Evolutionary conservation across 176 grass and related monocot species (phyloP), one percentile per base, ranked within the genome.

Genomic region (Carex littledalei): DNA sequence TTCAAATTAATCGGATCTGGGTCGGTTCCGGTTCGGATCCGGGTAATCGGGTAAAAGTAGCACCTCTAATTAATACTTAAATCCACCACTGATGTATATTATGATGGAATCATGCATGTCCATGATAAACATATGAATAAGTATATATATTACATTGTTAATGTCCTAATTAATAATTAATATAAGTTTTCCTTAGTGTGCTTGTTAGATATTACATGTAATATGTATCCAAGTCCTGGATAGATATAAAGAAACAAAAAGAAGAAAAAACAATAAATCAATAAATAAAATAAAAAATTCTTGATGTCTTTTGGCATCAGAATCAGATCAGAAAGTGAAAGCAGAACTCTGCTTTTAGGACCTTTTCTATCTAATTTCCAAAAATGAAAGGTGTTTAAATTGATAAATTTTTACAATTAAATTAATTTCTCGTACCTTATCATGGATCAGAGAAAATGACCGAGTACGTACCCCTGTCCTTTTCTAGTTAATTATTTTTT

Each of bases 401-500:
- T 76, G 10, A 45, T 52, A 76, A 70, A 70, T 70, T 37, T 4
- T 43, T n/a, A 54, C 5, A 53, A 53, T 26, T 43, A 0, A 22
- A 50, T 74, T 22, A 50, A 74, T 22, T 74, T 74, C 39, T 8
- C 37, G 41, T 50, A 74, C 41, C 41, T 74, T 74, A 74, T 43
- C 35, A n/a, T 39, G 67, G 55, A 78, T 56, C 49, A 14, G 39
- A 56, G 74, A 78, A 31, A 78, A 55, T 56, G 74, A 78, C 74
- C 1, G 55, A 13, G 12, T 56, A 78, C 49, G 74, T 78, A 56
- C 74, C 50, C 7, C 49, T 56, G 74, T 78, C 74, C 6, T 14
- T 56, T 26, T 78, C 74, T 78, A 16, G 43, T 77, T 31, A 55
- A 77, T 55, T 55, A 31, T 15, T 13, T 6, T 29, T 37, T 69